Percentiles rank a stretch among this genome's conserved stretches.
phyloP scores from a whole-genome alignment of 1,139 yeast species.

The Kazachstania sp. region DNA sequence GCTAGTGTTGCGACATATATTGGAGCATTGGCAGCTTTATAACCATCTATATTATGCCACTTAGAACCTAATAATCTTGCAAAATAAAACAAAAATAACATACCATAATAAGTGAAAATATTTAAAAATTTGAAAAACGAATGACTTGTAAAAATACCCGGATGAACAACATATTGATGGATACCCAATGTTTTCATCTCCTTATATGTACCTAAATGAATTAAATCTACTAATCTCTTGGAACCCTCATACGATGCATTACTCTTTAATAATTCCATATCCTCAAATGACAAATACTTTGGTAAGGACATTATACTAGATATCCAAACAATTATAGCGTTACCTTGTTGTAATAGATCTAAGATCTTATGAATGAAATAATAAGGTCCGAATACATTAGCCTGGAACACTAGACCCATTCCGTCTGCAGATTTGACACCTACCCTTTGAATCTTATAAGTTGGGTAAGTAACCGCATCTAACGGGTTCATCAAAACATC shows the following conservation, averaged over 20 bases:
- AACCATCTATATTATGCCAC: conserved; percentile 83
- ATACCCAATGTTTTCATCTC: conserved; percentile 45
- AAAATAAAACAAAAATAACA: conserved; percentile 75
- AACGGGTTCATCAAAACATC: conserved; percentile 60
- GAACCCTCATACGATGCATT: conserved; percentile 84
- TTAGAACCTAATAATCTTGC: conserved; percentile 77
- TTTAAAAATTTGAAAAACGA: conserved; percentile 72
- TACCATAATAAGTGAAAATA: conserved; percentile 70
- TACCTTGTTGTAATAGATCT: conserved; percentile 45
- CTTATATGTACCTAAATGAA: conserved; percentile 64
- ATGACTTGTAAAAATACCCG: conserved; percentile 86
- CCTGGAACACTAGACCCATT: conserved; percentile 84
- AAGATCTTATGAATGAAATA: conserved; percentile 58
- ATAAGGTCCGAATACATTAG: conserved; percentile 92
- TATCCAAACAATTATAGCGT: conserved; percentile 72
- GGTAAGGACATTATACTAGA: conserved; percentile 75
- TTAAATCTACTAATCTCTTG: conserved; percentile 73
- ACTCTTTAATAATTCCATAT: conserved; percentile 59
- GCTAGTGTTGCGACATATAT: conserved; percentile 48
- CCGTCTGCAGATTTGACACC: conserved; percentile 69
- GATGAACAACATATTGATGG: conserved; percentile 73
- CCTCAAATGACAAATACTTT: conserved; percentile 59
- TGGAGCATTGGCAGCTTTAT: conserved; percentile 84
- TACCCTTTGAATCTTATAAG: conserved; percentile 68
- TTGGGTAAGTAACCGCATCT: conserved; percentile 75